Evolutionary conservation across 2,329 filamentous ascomycete species (phyloP).

Genomic region (Diaporthe velutina): DNA sequence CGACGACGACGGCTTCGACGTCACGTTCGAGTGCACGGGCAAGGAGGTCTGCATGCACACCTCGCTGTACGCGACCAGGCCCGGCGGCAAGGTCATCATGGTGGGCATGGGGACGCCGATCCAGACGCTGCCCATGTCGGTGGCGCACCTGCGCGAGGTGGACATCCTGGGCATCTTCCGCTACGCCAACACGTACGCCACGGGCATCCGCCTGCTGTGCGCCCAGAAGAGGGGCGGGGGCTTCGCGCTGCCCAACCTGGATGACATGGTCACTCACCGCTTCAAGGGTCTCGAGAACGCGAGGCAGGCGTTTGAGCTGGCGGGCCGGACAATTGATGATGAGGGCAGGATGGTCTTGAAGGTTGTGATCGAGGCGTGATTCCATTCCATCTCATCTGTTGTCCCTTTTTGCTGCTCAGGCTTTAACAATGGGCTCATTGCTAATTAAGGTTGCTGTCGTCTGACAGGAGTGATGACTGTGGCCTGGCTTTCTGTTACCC

Average conservation of each 20-base stretch:
- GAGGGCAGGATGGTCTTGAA: conserved; percentile 79
- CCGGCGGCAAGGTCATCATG: conserved; percentile 80
- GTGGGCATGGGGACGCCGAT: conserved; percentile 85
- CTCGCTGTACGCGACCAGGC: conserved; percentile 77
- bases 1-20: conserved; percentile 71
- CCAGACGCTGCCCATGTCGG: conserved; percentile 79
- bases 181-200: conserved; percentile 81
- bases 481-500: neutral
- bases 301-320: conserved; percentile 77
- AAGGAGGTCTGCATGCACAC: conserved; percentile 82
- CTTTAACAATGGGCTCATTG: too few relatives aligned
- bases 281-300: conserved; percentile 75
- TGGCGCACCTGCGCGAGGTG: conserved; percentile 80
- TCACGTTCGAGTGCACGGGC: conserved; percentile 83
- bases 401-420: neutral
- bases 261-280: conserved; percentile 80
- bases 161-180: conserved; percentile 84
- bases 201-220: conserved; percentile 74
- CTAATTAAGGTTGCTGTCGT: neutral
- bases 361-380: conserved; percentile 72
- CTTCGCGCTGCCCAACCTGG: conserved; percentile 71
- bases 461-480: neutral
- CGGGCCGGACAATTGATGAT: conserved; percentile 75
- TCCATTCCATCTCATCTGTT: neutral
- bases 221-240: conserved; percentile 53